A percentile compares a stretch with the other conserved stretches of the same genome.
phyloP scores from a whole-genome alignment of 2,329 filamentous ascomycete genomes.

The Alternaria consortialis region DNA sequence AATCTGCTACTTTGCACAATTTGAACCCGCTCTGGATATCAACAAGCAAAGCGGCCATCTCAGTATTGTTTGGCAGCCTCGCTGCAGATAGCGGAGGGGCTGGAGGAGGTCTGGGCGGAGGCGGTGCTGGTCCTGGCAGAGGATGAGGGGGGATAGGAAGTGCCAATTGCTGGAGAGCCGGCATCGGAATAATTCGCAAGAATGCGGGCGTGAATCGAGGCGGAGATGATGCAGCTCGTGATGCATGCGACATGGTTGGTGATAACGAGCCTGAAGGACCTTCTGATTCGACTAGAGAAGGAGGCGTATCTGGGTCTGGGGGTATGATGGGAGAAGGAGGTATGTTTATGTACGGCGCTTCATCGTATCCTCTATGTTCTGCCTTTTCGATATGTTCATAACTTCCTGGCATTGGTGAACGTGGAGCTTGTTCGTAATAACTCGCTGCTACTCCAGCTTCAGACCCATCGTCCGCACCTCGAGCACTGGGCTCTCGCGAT shows the following conservation, averaged over 20 bases:
- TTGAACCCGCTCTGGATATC: slow-evolving; percentile 6
- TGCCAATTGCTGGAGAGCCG: background rate
- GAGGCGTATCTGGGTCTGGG: background rate
- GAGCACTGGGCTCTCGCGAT: background rate
- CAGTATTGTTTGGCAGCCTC: background rate
- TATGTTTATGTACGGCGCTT: background rate
- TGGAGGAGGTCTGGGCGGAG: background rate
- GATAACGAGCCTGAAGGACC: background rate
- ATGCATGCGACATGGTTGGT: slow-evolving; percentile 3
- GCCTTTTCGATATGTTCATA: background rate
- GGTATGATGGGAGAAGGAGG: background rate
- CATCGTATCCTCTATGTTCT: background rate
- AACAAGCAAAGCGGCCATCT: background rate
- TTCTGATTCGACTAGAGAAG: background rate
- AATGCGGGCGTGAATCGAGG: background rate
- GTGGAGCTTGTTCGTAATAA: background rate
- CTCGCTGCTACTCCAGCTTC: background rate
- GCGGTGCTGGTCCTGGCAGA: background rate
- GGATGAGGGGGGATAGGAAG: background rate
- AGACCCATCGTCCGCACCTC: background rate
- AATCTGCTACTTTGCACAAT: slow-evolving; percentile 7
- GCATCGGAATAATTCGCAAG: background rate
- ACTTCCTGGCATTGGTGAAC: background rate
- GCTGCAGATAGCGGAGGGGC: background rate
- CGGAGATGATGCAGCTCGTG: background rate